Evolutionary conservation across 2,329 filamentous ascomycete species (phyloP).

Genomic region (Xylaria hypoxylon): DNA sequence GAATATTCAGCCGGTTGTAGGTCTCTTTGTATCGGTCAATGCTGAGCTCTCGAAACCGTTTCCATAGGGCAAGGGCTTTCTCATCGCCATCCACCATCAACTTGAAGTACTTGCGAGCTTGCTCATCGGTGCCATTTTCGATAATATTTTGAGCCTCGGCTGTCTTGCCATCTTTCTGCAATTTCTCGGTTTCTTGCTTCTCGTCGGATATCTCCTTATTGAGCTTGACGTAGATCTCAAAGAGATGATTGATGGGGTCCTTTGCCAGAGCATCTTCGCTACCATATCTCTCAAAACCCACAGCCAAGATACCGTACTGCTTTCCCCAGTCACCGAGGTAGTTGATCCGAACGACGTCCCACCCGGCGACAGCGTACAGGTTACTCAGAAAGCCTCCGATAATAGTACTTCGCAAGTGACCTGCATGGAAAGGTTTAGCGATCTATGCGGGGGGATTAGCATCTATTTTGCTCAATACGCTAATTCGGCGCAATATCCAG

Average conservation of each 20-base stretch:
- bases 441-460: slow-evolving; percentile 32
- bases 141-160: slow-evolving; percentile 56
- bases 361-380: slow-evolving; percentile 74
- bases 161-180: slow-evolving; percentile 60
- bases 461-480: background rate
- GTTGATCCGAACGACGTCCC: slow-evolving; percentile 78
- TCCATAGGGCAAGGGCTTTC: slow-evolving; percentile 67
- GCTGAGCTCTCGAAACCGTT: slow-evolving; percentile 68
- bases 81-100: slow-evolving; percentile 70
- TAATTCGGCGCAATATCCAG: slow-evolving; percentile 61
- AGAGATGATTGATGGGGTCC: slow-evolving; percentile 78
- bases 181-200: slow-evolving; percentile 67
- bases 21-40: slow-evolving; percentile 69
- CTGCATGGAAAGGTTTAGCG: slow-evolving; percentile 80
- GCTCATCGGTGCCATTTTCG: slow-evolving; percentile 58
- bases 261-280: slow-evolving; percentile 70
- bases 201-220: slow-evolving; percentile 72
- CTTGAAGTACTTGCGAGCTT: slow-evolving; percentile 71
- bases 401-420: slow-evolving; percentile 80
- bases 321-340: slow-evolving; percentile 86
- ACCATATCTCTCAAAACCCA: slow-evolving; percentile 73
- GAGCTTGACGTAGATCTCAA: slow-evolving; percentile 78
- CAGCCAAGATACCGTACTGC: slow-evolving; percentile 74
- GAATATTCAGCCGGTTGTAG: slow-evolving; percentile 70
- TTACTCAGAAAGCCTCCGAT: slow-evolving; percentile 80